Evolutionary conservation across 805 yeast genomes (phyloP).

Genomic region (Candida manassasensis): DNA sequence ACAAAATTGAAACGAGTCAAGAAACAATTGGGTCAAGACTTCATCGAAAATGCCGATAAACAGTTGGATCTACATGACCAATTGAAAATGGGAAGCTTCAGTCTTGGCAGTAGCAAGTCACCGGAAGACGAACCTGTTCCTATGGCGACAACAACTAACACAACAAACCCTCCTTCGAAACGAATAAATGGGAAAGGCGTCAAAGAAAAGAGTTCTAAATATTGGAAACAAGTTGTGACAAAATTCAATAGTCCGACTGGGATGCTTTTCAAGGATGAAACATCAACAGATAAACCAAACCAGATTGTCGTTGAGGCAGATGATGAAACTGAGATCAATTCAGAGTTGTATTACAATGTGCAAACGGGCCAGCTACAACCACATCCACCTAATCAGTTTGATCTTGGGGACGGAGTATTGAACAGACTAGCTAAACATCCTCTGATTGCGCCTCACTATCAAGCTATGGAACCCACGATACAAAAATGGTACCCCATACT

Average conservation of each 20-base stretch:
- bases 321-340: slow-evolving; percentile 15
- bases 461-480: background rate
- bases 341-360: slow-evolving; percentile 30
- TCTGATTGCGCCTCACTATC: background rate
- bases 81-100: slow-evolving; percentile 4
- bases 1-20: slow-evolving; percentile 18
- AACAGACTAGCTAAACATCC: background rate
- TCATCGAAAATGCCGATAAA: slow-evolving; percentile 15
- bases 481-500: background rate
- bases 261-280: slow-evolving; percentile 11
- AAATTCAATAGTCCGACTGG: slow-evolving; percentile 33
- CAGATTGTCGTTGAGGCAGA: slow-evolving; percentile 28
- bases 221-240: slow-evolving; percentile 18
- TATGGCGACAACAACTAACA: background rate
- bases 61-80: slow-evolving; percentile 8
- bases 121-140: background rate
- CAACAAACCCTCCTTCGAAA: slow-evolving; percentile 1
- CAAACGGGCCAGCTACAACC: slow-evolving; percentile 28
- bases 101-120: background rate
- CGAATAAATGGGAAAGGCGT: background rate
- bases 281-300: slow-evolving; percentile 4
- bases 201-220: slow-evolving; percentile 12
- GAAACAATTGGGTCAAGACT: slow-evolving; percentile 22
- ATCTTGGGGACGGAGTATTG: background rate
- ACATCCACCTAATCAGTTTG: slow-evolving; percentile 15